Conservation (phyloP, 2,329 filamentous ascomycete genomes). For the Ophiostoma tasmaniense region DNA sequence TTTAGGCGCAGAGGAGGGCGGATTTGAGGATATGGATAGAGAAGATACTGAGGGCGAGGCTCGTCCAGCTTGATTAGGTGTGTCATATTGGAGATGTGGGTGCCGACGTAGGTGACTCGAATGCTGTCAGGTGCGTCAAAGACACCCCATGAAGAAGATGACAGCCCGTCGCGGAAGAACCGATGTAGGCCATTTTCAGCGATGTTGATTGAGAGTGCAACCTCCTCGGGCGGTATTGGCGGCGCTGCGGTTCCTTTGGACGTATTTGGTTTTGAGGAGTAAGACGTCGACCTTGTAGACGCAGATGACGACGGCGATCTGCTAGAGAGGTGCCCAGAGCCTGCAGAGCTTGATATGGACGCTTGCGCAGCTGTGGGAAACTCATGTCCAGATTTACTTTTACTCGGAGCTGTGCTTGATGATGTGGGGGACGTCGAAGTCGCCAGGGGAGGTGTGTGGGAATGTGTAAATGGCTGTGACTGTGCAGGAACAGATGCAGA, state of each 20-base stretch:
- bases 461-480: not conserved
- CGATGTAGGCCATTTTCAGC: conserved; percentile 15
- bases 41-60: conserved; percentile 13
- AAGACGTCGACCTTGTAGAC: not conserved
- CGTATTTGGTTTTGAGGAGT: not conserved
- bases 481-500: not conserved
- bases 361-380: not conserved
- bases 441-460: not conserved
- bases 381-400: not conserved
- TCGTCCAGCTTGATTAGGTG: conserved; percentile 16
- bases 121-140: conserved; percentile 14
- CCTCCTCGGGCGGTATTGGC: conserved; percentile 14
- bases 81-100: conserved; percentile 15
- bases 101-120: conserved; percentile 13
- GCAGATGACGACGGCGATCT: not conserved
- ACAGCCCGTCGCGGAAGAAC: conserved; percentile 16
- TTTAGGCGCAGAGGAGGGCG: conserved; percentile 6
- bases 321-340: not conserved
- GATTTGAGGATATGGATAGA: conserved; percentile 17
- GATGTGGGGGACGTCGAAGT: not conserved
- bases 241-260: not conserved
- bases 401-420: not conserved
- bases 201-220: conserved; percentile 14
- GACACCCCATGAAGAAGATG: conserved; percentile 11
- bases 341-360: not conserved